Conservation (phyloP, 73 alveolate genomes). For the Uronychia binucleata region DNA sequence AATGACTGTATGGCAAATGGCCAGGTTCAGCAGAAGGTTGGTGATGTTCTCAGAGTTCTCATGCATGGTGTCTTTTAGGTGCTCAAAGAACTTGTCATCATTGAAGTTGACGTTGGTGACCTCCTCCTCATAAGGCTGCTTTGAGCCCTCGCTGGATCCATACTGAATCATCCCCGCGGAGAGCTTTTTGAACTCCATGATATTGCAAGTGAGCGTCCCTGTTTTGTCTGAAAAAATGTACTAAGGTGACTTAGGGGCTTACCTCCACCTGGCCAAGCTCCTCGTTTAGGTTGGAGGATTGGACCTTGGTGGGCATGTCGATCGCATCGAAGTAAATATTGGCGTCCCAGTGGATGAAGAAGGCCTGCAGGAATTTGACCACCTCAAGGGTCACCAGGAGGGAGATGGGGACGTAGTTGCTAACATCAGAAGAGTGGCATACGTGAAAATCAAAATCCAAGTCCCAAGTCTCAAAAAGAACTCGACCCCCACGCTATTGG, state of each 20-base stretch:
- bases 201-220: slow-evolving; percentile 93
- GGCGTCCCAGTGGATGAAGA: slow-evolving; percentile 86
- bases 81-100: slow-evolving; percentile 67
- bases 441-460: slow-evolving; percentile 89
- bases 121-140: slow-evolving; percentile 27
- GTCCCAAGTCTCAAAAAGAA: slow-evolving; percentile 74
- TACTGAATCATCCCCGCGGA: slow-evolving; percentile 80
- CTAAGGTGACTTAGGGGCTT: not conserved
- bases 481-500: slow-evolving; percentile 43
- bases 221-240: slow-evolving; percentile 94
- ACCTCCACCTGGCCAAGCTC: slow-evolving; percentile 91
- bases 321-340: slow-evolving; percentile 77
- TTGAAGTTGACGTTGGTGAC: slow-evolving; percentile 79
- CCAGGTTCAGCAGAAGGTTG: slow-evolving; percentile 67
- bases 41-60: slow-evolving; percentile 63
- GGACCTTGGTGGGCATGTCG: slow-evolving; percentile 81
- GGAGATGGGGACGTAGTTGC: slow-evolving; percentile 95
- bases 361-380: slow-evolving; percentile 86
- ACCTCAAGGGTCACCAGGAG: slow-evolving; percentile 88
- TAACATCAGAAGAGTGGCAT: not conserved
- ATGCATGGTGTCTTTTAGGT: slow-evolving; percentile 59
- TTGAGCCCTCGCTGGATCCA: slow-evolving; percentile 53
- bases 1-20: slow-evolving; percentile 91
- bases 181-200: slow-evolving; percentile 89
- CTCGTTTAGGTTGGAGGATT: slow-evolving; percentile 89